Evolutionary conservation across 306 rosid species (phyloP).

Genomic region (Prinsepia uniflora): DNA sequence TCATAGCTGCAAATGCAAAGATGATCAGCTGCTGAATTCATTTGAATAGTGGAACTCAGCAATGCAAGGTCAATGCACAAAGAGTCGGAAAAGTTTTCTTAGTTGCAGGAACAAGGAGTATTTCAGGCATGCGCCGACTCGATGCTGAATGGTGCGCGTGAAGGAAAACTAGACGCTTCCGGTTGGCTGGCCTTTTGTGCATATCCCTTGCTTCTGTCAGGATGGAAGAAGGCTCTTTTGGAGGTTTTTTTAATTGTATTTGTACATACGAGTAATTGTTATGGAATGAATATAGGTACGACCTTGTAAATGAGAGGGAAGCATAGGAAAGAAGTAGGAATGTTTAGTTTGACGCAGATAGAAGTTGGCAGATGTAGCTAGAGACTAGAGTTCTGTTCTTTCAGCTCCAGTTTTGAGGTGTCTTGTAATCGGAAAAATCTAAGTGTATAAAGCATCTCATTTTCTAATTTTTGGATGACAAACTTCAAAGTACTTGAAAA

Average conservation of each 20-base stretch:
- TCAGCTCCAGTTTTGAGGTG: constrained; percentile 40
- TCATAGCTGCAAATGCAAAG: background rate
- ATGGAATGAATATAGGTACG: constrained; percentile 45
- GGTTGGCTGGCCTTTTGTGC: background rate
- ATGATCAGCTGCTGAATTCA: background rate
- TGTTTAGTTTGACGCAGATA: constrained; percentile 32
- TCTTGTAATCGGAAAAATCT: constrained; percentile 10
- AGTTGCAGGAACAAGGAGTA: background rate
- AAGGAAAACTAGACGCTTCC: constrained; percentile 6
- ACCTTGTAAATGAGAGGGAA: constrained; percentile 49
- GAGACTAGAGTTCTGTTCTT: constrained; percentile 29
- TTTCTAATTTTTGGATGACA: background rate
- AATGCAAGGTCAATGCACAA: background rate
- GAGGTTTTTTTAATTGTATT: constrained; percentile 31
- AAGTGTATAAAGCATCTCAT: constrained; percentile 42
- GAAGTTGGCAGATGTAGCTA: constrained; percentile 33
- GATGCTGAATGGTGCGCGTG: background rate
- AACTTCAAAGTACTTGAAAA: too few relatives aligned
- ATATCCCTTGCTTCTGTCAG: constrained; percentile 12
- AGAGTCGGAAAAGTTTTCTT: background rate
- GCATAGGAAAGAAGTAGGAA: constrained; percentile 43
- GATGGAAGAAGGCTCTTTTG: constrained; percentile 36
- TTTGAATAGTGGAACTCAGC: background rate
- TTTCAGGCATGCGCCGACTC: background rate
- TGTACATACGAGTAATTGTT: constrained; percentile 52